These are phyloP conservation scores for Limonium bicolor DNA, from an alignment of 148 eudicot species.

Conservation along the genomic window DNA sequence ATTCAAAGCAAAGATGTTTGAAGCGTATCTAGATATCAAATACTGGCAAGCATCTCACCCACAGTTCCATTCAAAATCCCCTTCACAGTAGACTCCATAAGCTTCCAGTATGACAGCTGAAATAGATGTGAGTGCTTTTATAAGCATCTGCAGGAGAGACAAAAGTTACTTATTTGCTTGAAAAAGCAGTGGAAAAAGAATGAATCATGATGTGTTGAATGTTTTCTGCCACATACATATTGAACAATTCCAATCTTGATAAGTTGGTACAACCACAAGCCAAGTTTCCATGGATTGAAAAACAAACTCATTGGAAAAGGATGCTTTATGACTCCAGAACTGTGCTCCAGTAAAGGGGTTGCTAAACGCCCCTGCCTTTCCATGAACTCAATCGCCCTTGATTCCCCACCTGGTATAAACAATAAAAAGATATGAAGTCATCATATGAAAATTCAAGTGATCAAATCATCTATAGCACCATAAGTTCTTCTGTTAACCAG, in stretches of 20 bases:
- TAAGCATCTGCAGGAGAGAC: conserved; percentile 57
- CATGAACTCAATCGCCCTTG: conserved; percentile 74
- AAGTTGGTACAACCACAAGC: conserved; percentile 83
- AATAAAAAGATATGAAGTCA: neutral
- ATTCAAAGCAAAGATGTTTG: too few relatives aligned
- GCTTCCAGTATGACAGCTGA: conserved; percentile 57
- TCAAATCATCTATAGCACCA: neutral
- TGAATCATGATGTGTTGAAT: conserved; percentile 6
- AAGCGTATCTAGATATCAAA: too few relatives aligned
- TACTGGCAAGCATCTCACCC: conserved; percentile 88
- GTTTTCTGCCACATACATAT: conserved; percentile 48
- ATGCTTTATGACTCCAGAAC: conserved; percentile 84
- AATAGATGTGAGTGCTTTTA: conserved; percentile 85
- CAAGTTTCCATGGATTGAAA: conserved; percentile 82
- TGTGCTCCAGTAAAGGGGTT: conserved; percentile 56
- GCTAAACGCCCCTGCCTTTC: conserved; percentile 44
- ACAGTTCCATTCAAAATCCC: conserved; percentile 85
- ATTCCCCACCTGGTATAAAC: conserved; percentile 61
- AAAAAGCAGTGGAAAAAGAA: conserved; percentile 3
- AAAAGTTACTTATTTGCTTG: conserved; percentile 2
- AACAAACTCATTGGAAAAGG: conserved; percentile 83
- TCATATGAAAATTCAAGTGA: conserved; percentile 3
- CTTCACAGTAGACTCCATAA: conserved; percentile 89
- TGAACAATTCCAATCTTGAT: conserved; percentile 98
- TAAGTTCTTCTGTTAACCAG: too few relatives aligned